Evolutionary conservation across 2,329 filamentous ascomycete species (phyloP), one percentile per base, ranked within the genome.

Genomic region (Penicillium crustosum): DNA sequence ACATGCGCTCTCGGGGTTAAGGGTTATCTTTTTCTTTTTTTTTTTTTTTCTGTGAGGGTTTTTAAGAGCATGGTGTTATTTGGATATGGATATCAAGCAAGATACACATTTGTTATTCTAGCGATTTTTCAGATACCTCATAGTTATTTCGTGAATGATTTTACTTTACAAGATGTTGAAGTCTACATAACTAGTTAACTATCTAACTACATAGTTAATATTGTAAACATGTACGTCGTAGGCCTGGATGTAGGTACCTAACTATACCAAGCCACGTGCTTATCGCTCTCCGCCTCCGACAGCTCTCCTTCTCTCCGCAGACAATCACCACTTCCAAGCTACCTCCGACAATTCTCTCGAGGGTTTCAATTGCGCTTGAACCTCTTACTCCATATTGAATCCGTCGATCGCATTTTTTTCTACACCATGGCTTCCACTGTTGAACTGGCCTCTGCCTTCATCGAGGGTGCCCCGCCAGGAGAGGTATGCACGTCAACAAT

Each of bases 381-480:
- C 6, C 23, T 47, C 19, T 49, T 31, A 33, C 25, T 23, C 39
- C 12, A 36, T 49, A 31, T 47, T 52, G 19, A 35, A 51, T 23
- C n/a, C 33, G 29, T 35, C 10, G 13, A 23, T 29, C 8, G 5
- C 23, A 38, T 38, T 19, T 53, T 19, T 53, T 33, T 17, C 43
- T 39, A 23, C 48, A 55, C 48, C 42, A 81, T 81, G 79, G 61
- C 76, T 35, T 78, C 78, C n/a, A 76, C 75, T 21, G 66, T 85
- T 62, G 82, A 85, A 60, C 86, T 87, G 55, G 82, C 91, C 64
- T 89, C 92, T 66, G 88, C 92, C 51, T 99, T 97, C 76, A 88
- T 99, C 65, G 88, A 96, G 80, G 91, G 91, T 72, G 92, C 94
- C 69, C 94, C 94, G 48, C 94, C 94, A 23, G 94, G 94, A 81